Base-by-base conservation (phyloP, 2,329 filamentous ascomycete species). In the Fusarium brevicatenulatum region DNA sequence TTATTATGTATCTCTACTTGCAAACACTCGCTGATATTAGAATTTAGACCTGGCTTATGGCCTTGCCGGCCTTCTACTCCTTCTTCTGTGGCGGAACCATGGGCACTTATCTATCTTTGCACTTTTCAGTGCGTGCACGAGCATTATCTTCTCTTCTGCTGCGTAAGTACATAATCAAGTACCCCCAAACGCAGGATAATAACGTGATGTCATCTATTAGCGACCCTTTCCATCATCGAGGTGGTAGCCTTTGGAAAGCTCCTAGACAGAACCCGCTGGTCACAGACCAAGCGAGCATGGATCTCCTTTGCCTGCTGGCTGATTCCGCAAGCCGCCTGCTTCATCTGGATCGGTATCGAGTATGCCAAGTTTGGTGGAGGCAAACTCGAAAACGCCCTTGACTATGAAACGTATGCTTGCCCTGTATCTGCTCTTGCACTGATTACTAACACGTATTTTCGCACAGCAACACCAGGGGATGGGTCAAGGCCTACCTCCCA, bases 1-100 rank as follows among this genome's bases (percentile, higher is more conserved):
- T 1, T 21, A 1, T 18, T 18, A 16, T 8, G 4, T 18, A 25
- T 4, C 5, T 4, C 16, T 9, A 12, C 2, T 18, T 10, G 4
- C 9, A 2, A 10, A 1, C 3, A 11, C 16, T 46, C 2, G 16
- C 40, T 63, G 6, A 63, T 28, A 23, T 1, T 25, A 3, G 7
- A 11, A n/a, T 23, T 3, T 4, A 63, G 60, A 59, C 60, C 5
- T 63, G 53, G 60, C 34, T 63, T 0, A 46, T 49, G 42, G 46
- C 37, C 2, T 15, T 63, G 9, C 60, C 60, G 4, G 60, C 60
- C 5, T 63, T 63, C 16, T 63, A 63, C 34, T 63, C 60, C 0
- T 59, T 63, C 34, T 63, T 63, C 15, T 63, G 37, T 6, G 60
- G 60, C 7, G 60, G 60, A n/a, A 63, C 34, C 4, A 47, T 63